Percentiles rank a stretch among this genome's conserved stretches.
These are phyloP conservation scores for Bryoerythrophyllum caledonicum DNA, from an alignment of 225 moss, liverwort and hornwort species.

Conservation along the genomic window DNA sequence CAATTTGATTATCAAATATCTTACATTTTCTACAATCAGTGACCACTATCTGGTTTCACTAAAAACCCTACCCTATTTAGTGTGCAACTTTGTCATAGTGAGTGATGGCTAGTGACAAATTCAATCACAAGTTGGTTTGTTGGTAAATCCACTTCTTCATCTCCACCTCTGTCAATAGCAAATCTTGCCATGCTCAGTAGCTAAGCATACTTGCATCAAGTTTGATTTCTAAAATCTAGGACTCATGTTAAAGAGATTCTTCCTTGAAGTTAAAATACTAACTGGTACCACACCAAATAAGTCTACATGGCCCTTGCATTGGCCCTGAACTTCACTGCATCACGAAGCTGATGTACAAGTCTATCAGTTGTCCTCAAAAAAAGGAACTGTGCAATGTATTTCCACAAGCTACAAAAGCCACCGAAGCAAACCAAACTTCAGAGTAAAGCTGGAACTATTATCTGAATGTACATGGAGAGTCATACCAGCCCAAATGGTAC, in stretches of 20 bases:
- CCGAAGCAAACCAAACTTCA: slow-evolving; percentile 20
- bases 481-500: slow-evolving; percentile 28
- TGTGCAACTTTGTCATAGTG: too few species aligned
- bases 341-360: slow-evolving; percentile 23
- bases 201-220: too few species aligned
- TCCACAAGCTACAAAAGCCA: slow-evolving; percentile 20
- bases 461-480: slow-evolving; percentile 19
- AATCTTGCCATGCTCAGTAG: background rate
- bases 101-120: too few species aligned
- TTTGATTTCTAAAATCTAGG: too few species aligned
- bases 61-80: too few species aligned
- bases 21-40: too few species aligned
- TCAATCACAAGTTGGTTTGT: background rate
- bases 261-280: background rate
- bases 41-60: too few species aligned
- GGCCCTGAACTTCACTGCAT: background rate
- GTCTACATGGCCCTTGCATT: background rate
- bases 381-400: background rate
- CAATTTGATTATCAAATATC: too few species aligned
- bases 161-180: background rate
- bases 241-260: too few species aligned
- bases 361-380: background rate
- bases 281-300: background rate
- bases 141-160: background rate
- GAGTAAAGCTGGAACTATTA: slow-evolving; percentile 22